phyloP scores from a whole-genome alignment of 805 yeast species.

The Hanseniaspora clermontiae region DNA sequence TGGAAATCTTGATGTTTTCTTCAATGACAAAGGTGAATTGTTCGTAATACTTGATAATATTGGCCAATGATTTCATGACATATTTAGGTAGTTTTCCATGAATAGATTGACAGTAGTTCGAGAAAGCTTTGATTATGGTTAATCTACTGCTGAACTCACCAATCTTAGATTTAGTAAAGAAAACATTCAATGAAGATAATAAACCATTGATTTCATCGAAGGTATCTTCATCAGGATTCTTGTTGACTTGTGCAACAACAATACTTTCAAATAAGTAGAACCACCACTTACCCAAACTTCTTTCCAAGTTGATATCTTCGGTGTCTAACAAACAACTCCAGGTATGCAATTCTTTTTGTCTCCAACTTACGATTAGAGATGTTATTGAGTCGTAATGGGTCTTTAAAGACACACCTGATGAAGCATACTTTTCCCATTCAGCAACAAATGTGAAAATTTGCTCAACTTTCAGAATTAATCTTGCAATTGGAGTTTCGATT shows the following conservation, averaged over 20 bases:
- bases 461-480: conserved; percentile 68
- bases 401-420: conserved; percentile 56
- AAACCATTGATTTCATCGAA: conserved; percentile 20
- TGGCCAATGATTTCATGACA: conserved; percentile 22
- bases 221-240: conserved; percentile 14
- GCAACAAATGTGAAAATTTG: conserved; percentile 68
- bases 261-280: conserved; percentile 75
- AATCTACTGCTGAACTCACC: conserved; percentile 64
- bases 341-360: conserved; percentile 70
- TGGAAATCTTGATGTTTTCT: conserved; percentile 34
- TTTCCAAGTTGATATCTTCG: conserved; percentile 42
- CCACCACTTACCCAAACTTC: conserved; percentile 72
- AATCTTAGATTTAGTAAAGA: conserved; percentile 57
- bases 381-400: conserved; percentile 47
- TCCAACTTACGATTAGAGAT: conserved; percentile 71
- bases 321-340: conserved; percentile 67
- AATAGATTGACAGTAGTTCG: conserved; percentile 31
- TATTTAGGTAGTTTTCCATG: conserved; percentile 37
- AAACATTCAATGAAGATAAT: conserved; percentile 54
- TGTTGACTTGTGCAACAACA: conserved; percentile 36
- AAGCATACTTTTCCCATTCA: conserved; percentile 92
- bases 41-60: conserved; percentile 45
- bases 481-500: conserved; percentile 58
- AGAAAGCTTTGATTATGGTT: conserved; percentile 50
- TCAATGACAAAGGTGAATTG: conserved; percentile 48